These are phyloP conservation scores for Lactifluus echinatus DNA, from an alignment of 768 basidiomycete species.

Conservation along the genomic window DNA sequence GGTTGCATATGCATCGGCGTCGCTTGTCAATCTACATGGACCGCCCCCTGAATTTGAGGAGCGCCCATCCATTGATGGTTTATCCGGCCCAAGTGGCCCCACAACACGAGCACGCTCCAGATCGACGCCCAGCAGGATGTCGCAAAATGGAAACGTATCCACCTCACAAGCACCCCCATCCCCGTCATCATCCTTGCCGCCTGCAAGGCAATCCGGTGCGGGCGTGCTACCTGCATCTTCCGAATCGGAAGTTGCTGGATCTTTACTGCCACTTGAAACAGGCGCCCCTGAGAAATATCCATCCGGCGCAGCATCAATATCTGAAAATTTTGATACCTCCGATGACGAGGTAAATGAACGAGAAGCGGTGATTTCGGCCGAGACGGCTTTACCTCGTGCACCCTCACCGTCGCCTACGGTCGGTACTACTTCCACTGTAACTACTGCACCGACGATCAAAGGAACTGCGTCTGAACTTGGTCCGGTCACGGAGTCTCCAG, in stretches of 20 bases:
- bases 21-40: slow-evolving; percentile 31
- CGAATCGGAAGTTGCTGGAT: neutral
- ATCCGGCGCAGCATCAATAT: neutral
- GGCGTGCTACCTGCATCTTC: neutral
- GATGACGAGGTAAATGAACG: neutral
- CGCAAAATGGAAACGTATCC: neutral
- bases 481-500: neutral
- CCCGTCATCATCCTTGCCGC: neutral
- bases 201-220: neutral
- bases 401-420: slow-evolving; percentile 11
- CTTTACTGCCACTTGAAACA: neutral
- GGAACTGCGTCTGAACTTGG: neutral
- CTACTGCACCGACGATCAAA: neutral
- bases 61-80: slow-evolving; percentile 9
- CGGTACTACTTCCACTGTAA: slow-evolving; percentile 1
- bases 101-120: neutral
- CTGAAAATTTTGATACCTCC: neutral
- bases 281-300: neutral
- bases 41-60: slow-evolving; percentile 49
- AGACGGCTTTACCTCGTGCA: neutral
- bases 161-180: neutral
- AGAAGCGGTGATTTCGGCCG: neutral
- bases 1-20: slow-evolving; percentile 47
- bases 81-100: slow-evolving; percentile 1
- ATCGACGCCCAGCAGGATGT: slow-evolving; percentile 5